Base-by-base conservation (phyloP, 164 flowering plant species). In the Stephania japonica region DNA sequence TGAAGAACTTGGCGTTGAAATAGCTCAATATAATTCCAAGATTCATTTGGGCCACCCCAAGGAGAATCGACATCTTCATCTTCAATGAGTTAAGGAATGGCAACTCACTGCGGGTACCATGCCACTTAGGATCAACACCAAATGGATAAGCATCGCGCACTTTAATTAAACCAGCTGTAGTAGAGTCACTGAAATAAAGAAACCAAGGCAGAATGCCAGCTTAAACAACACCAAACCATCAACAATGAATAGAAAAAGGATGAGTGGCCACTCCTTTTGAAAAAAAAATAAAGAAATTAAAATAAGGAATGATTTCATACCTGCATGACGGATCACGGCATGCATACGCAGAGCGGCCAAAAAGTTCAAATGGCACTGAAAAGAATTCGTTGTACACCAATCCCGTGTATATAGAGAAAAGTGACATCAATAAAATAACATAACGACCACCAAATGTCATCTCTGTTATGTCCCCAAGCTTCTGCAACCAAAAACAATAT, bases 401-500 rank as follows among this genome's bases (percentile, higher is more conserved):
- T 5, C 99, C 99, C 6, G 99, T 95, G 83, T 89, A 95, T 61
- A 95, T 95, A 67, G 99, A 95, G 85, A 95, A 95, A 63, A 95
- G 70, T 53, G 99, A 69, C 99, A 95, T 93, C 92, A 93, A 71
- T 87, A 95, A 1, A 72, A 95, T 90, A 65, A 91, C 93, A 84
- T 95, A 95, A 74, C 99, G 98, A 6, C 99, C 99, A 68, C 99
- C 97, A 81, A 96, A 96, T 27, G 90, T 78, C 98, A 95, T 91
- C 71, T 90, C 97, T 69, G 80, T 86, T 69, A 95, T 95, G 82
- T 93, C 99, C 73, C 92, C 98, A 75, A 95, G 95, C 76, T 95
- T 95, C 99, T 95, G 91, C 72, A 73, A 66, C 69, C 66, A 76
- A 61, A 21, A 69, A 71, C 24, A 65, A n/a, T 19, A 73, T 18